Evolutionary conservation across 1,139 yeast genomes (phyloP).

Genomic region (Yamadazyma atlantica): DNA sequence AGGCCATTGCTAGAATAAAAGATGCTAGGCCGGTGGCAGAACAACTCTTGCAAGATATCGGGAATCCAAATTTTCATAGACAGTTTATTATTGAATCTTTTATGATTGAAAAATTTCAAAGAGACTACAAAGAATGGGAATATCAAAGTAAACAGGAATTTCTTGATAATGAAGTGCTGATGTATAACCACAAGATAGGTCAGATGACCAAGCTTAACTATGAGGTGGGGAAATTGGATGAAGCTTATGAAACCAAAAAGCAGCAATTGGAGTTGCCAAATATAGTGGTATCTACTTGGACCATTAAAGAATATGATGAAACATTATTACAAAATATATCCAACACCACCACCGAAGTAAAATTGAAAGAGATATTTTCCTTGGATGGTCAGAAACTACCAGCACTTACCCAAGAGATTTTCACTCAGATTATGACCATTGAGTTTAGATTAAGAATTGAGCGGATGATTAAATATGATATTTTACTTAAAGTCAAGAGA

Average conservation of each 20-base stretch:
- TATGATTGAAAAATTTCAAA: constrained; percentile 30
- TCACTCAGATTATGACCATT: constrained; percentile 31
- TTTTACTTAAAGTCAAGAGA: constrained; percentile 31
- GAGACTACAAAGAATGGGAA: constrained; percentile 34
- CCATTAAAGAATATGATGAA: constrained; percentile 27
- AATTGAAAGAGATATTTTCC: constrained; percentile 21
- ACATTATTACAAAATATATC: constrained; percentile 18
- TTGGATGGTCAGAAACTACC: constrained; percentile 26
- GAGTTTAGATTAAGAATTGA: constrained; percentile 36
- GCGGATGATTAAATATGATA: constrained; percentile 36
- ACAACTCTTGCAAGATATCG: constrained; percentile 13
- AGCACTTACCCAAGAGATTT: constrained; percentile 29
- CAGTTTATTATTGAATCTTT: constrained; percentile 36
- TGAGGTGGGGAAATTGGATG: constrained; percentile 22
- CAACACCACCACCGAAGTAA: constrained; percentile 16
- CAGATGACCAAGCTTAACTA: constrained; percentile 30
- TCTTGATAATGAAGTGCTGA: constrained; percentile 22
- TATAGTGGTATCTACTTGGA: constrained; percentile 29
- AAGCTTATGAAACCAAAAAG: constrained; percentile 25
- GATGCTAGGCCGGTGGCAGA: constrained; percentile 3
- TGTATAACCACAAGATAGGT: constrained; percentile 33
- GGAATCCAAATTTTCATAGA: constrained; percentile 17
- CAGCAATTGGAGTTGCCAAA: constrained; percentile 28
- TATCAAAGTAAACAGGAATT: constrained; percentile 19
- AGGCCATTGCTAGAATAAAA: not conserved